Evolutionary conservation across 2,329 filamentous ascomycete genomes (phyloP).

Genomic region (Verruconis gallopava): DNA sequence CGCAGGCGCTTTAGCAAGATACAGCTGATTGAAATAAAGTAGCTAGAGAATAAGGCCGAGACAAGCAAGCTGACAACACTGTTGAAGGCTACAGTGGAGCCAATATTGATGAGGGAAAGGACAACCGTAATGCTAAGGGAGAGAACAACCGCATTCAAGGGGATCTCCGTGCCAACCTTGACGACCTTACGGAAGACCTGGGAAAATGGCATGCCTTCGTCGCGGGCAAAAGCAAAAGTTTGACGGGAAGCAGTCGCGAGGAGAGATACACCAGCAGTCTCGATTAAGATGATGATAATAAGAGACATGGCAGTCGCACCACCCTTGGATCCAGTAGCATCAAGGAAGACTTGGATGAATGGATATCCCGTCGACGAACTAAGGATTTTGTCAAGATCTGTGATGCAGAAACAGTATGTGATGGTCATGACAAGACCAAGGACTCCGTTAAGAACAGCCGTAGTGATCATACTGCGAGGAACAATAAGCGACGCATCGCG

Average conservation of each 20-base stretch:
- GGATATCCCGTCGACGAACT: conserved; percentile 8
- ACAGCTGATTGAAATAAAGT: conserved; percentile 28
- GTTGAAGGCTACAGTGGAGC: conserved; percentile 22
- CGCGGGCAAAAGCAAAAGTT: conserved; percentile 24
- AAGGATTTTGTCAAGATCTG: conserved; percentile 6
- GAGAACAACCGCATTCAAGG: conserved; percentile 21
- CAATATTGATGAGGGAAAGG: conserved; percentile 23
- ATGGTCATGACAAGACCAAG: conserved; percentile 11
- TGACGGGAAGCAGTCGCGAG: conserved; percentile 22
- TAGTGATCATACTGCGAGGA: conserved; percentile 30
- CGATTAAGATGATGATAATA: conserved; percentile 17
- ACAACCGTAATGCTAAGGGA: conserved; percentile 20
- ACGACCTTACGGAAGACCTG: conserved; percentile 10
- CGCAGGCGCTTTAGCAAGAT: conserved; percentile 28
- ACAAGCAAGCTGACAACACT: conserved; percentile 26
- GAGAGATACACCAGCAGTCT: conserved; percentile 17
- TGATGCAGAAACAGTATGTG: conserved; percentile 26
- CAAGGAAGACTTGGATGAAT: conserved; percentile 19
- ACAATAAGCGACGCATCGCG: conserved; percentile 21
- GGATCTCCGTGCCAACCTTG: conserved; percentile 24
- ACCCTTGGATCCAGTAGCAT: conserved; percentile 9
- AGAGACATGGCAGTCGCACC: conserved; percentile 19
- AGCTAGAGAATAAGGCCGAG: conserved; percentile 28
- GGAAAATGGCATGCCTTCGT: conserved; percentile 22
- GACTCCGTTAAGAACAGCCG: conserved; percentile 14